A percentile compares a stretch with the other conserved stretches of the same genome.
phyloP scores from a whole-genome alignment of 208 protist genomes.

The Acanthamoeba sp. region DNA sequence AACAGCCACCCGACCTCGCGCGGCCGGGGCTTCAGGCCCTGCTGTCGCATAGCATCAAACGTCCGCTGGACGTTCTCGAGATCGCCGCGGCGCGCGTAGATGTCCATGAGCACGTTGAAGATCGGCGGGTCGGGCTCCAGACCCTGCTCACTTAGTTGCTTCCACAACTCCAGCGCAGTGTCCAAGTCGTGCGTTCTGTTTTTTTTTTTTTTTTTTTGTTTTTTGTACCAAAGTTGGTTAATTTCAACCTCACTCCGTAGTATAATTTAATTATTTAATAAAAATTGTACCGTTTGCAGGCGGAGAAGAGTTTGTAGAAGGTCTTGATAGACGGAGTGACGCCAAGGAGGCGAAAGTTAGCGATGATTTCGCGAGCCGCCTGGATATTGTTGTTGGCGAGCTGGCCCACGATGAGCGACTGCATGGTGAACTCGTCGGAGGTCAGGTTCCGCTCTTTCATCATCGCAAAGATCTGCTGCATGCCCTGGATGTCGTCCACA shows the following conservation, averaged over 20 bases:
- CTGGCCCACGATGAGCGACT: not conserved
- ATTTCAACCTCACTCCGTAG: not conserved
- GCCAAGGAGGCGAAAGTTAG: not conserved
- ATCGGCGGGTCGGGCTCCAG: not conserved
- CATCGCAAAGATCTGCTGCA: conserved; percentile 13
- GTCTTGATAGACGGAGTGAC: not conserved
- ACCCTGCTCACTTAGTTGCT: not conserved
- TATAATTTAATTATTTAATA: not conserved
- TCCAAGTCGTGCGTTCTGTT: not conserved
- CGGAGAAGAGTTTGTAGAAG: not conserved
- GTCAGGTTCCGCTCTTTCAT: not conserved
- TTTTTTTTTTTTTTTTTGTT: not conserved
- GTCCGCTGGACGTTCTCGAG: not conserved
- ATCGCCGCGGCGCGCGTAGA: not conserved
- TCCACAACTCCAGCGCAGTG: not conserved
- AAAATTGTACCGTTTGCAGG: conserved; percentile 7
- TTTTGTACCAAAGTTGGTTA: not conserved
- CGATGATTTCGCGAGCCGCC: not conserved
- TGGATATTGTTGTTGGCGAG: not conserved
- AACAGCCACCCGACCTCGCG: not conserved
- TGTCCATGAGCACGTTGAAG: not conserved
- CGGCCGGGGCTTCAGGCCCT: not conserved
- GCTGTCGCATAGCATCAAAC: not conserved
- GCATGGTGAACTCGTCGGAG: not conserved
- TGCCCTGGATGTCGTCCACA: not conserved